Conservation (phyloP, 2,329 filamentous ascomycete genomes). For the Cordyceps militaris region DNA sequence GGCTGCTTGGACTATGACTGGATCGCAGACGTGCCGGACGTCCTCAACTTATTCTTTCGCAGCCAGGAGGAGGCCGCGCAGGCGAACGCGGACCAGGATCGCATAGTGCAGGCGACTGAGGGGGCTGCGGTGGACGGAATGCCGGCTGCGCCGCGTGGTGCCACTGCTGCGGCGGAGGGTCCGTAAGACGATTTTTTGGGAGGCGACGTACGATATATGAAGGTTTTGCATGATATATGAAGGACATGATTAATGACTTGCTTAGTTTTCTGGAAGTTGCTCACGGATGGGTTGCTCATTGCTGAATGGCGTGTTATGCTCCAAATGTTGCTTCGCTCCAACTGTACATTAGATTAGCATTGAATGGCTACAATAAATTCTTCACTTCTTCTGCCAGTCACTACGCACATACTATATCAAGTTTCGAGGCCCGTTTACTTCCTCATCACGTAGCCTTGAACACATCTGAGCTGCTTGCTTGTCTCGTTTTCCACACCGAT, state of each 20-base stretch:
- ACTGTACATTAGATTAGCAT: background rate
- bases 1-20: slow-evolving; percentile 14
- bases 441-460: too few species aligned
- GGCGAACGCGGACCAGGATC: background rate
- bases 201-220: background rate
- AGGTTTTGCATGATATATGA: background rate
- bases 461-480: background rate
- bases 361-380: background rate
- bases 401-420: too few species aligned
- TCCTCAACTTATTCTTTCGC: slow-evolving; percentile 2
- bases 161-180: too few species aligned
- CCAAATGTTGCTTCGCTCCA: background rate
- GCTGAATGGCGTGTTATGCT: background rate
- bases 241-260: background rate
- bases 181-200: background rate
- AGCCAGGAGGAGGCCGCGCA: background rate
- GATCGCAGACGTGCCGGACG: slow-evolving; percentile 7
- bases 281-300: background rate
- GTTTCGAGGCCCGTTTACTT: background rate
- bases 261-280: background rate
- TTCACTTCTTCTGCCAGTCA: background rate
- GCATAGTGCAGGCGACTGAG: background rate
- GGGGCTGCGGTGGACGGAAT: background rate
- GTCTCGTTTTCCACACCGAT: background rate
- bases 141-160: background rate